A percentile compares a stretch with the other conserved stretches of the same genome.
Conservation (phyloP, 2,329 filamentous ascomycete genomes). For the Monosporascus ibericus region DNA sequence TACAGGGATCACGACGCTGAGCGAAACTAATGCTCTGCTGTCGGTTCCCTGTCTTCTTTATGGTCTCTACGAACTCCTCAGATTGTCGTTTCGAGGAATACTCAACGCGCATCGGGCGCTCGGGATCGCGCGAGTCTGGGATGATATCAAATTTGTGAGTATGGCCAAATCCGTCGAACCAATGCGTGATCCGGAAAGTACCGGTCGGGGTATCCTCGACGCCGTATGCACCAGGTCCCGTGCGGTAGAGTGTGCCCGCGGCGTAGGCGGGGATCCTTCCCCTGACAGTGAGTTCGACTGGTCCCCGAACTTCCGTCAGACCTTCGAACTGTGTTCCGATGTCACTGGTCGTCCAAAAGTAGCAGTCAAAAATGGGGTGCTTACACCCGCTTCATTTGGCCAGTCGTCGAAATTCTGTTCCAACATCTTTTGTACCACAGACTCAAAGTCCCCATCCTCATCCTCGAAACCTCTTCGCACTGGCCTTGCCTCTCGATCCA, state of each 20-base stretch:
- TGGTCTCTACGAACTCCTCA: slow-evolving; percentile 54
- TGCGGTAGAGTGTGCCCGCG: slow-evolving; percentile 67
- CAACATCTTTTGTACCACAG: slow-evolving; percentile 8
- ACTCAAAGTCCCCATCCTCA: slow-evolving; percentile 17
- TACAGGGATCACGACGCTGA: slow-evolving; percentile 67
- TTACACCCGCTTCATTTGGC: slow-evolving; percentile 45
- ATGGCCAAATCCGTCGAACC: slow-evolving; percentile 75
- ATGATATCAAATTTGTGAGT: slow-evolving; percentile 68
- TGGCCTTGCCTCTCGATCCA: background rate
- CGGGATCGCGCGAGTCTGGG: slow-evolving; percentile 19
- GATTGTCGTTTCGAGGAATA: slow-evolving; percentile 69
- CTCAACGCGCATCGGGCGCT: slow-evolving; percentile 39
- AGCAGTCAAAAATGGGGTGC: slow-evolving; percentile 8
- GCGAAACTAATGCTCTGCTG: slow-evolving; percentile 58
- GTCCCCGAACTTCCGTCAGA: slow-evolving; percentile 58
- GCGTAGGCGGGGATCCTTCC: slow-evolving; percentile 67
- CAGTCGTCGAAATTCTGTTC: slow-evolving; percentile 32
- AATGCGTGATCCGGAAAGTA: slow-evolving; percentile 61
- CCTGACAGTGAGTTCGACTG: slow-evolving; percentile 55
- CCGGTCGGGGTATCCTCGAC: slow-evolving; percentile 53
- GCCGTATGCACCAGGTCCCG: slow-evolving; percentile 62
- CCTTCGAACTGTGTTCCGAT: slow-evolving; percentile 53
- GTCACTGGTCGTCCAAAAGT: slow-evolving; percentile 3
- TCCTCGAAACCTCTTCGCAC: slow-evolving; percentile 3
- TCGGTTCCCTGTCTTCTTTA: slow-evolving; percentile 51